Conservation (phyloP, 1,284 basidiomycete genomes). For the Ceratobasidium sp. region DNA sequence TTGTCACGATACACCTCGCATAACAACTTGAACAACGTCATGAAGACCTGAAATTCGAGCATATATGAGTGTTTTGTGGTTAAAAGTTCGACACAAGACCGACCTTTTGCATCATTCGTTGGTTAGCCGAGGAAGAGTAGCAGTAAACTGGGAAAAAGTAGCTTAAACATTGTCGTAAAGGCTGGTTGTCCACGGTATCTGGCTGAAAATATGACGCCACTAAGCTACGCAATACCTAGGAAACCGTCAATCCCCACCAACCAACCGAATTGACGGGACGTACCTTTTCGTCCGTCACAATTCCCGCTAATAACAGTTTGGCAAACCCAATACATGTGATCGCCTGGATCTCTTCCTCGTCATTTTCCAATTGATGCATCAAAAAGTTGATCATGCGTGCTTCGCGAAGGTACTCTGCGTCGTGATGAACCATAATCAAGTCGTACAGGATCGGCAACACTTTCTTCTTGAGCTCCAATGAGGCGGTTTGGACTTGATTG, state of each 20-base stretch:
- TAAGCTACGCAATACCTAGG: constrained; percentile 78
- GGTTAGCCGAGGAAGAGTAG: constrained; percentile 82
- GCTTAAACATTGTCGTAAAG: constrained; percentile 89
- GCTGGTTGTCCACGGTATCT: constrained; percentile 83
- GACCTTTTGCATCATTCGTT: constrained; percentile 79
- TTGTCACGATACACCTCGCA: constrained; percentile 72
- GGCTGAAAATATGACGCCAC: constrained; percentile 88
- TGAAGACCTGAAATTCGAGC: constrained; percentile 74
- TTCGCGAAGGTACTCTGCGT: constrained; percentile 63
- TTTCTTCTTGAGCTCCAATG: constrained; percentile 78
- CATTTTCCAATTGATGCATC: constrained; percentile 70
- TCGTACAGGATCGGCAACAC: constrained; percentile 91
- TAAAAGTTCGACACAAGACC: constrained; percentile 43
- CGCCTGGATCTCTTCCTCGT: constrained; percentile 82
- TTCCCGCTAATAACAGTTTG: constrained; percentile 88
- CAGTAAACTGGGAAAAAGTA: constrained; percentile 97
- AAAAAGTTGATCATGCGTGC: constrained; percentile 77
- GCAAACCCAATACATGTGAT: constrained; percentile 83
- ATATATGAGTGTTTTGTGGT: constrained; percentile 1
- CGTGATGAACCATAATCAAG: constrained; percentile 87
- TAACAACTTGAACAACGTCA: constrained; percentile 75
- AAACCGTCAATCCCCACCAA: neutral
- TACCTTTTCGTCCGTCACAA: constrained; percentile 77
- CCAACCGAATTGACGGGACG: constrained; percentile 43
- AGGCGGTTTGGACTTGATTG: constrained; percentile 79